Base-by-base conservation (phyloP, 192 early-diverging fungal genomes). In the Entomortierella parvispora region DNA sequence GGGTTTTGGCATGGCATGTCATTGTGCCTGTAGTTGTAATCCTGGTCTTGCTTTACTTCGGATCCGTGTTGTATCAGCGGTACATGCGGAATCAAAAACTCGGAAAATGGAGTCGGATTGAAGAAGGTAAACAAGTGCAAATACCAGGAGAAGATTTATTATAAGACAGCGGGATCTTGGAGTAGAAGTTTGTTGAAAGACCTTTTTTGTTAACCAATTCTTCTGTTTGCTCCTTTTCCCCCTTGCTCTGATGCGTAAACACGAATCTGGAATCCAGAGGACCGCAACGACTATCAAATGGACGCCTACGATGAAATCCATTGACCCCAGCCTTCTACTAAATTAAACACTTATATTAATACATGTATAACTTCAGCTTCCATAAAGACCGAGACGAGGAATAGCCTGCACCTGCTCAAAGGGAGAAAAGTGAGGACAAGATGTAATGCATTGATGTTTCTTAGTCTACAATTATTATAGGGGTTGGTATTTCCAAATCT, bases 1-100 rank as follows among this genome's bases (percentile, higher is more conserved):
- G 57, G n/a, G 57, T 77, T 34, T 77, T 59, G 15, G 58, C 59
- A 1, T 76, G 72, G 72, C 59, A 68, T 33, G 65, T 68, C 1
- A 68, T 76, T 25, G 7, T 77, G 3, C 74, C 74, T 23, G 55
- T 77, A 2, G 65, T 68, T 2, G 54, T 23, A 4, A 1, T 77
- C 2, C 18, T 68, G 60, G 49, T 64, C 25, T 4, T 77, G 17
- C 40, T 59, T 20, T 77, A 77, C 32, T 60, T 77, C 47, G 74
- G 60, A 0, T 23, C 60, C 10, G 61, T 77, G 44, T n/a, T 64
- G 5, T 77, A 77, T 34, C 53, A 77, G 22, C 65, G 65, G 7
- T 33, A 59, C 28, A 77, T 62, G 53, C 46, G 61, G 23, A 53
- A 46, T 14, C n/a, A 59, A 14, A 68, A 77, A 31, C 51, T 58